Conservation (phyloP, 176 grass and related monocot species). For the Zea luxurians region DNA sequence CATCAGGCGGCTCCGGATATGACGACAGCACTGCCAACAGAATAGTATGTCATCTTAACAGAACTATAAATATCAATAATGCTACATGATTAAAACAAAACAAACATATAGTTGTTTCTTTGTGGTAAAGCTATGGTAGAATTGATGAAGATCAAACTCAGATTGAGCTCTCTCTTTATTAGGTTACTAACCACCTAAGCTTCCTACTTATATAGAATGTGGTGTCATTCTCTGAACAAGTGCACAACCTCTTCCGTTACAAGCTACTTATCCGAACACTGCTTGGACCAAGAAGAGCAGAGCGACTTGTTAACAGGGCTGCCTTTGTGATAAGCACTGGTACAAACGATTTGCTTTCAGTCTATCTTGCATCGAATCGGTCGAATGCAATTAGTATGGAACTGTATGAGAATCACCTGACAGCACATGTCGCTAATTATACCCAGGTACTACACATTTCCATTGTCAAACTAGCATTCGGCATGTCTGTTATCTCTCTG, state of each 20-base stretch:
- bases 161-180: neutral
- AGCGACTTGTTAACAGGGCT: constrained; percentile 55
- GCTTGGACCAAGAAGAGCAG: constrained; percentile 49
- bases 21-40: constrained; percentile 59
- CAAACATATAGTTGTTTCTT: neutral
- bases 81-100: neutral
- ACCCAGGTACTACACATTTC: constrained; percentile 46
- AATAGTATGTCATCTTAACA: constrained; percentile 42
- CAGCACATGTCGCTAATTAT: constrained; percentile 48
- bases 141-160: neutral
- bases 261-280: constrained; percentile 44
- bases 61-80: neutral
- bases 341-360: constrained; percentile 53
- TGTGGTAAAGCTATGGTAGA: constrained; percentile 4
- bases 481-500: neutral
- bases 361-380: constrained; percentile 40
- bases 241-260: constrained; percentile 57
- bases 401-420: constrained; percentile 53
- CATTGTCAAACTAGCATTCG: neutral
- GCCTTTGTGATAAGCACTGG: constrained; percentile 61
- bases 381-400: constrained; percentile 28
- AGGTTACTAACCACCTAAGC: constrained; percentile 3
- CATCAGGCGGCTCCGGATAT: constrained; percentile 66
- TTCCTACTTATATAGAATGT: constrained; percentile 43
- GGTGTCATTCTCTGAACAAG: constrained; percentile 48